These are phyloP conservation scores for Xylaria palmicola DNA, from an alignment of 495 filamentous ascomycete species.

Conservation along the genomic window DNA sequence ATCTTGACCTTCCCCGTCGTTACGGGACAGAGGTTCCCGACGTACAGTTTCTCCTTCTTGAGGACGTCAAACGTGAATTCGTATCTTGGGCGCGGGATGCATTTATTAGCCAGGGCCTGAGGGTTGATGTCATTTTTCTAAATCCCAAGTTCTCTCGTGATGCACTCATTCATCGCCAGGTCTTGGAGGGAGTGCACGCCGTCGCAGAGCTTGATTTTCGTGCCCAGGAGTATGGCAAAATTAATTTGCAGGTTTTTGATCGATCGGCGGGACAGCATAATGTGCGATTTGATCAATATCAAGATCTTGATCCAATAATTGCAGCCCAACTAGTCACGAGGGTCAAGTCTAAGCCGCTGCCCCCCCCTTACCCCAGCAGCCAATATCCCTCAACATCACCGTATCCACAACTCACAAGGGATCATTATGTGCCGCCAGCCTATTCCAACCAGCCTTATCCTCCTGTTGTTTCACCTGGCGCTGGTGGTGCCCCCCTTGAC, in stretches of 20 bases:
- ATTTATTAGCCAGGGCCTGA: conserved; percentile 68
- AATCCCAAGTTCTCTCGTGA: conserved; percentile 74
- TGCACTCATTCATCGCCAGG: conserved; percentile 77
- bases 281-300: conserved; percentile 80
- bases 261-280: conserved; percentile 67
- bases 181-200: conserved; percentile 84
- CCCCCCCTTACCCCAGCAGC: conserved; percentile 15
- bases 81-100: conserved; percentile 75
- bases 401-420: conserved; percentile 21
- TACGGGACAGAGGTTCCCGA: conserved; percentile 80
- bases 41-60: conserved; percentile 80
- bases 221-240: conserved; percentile 66
- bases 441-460: conserved; percentile 16
- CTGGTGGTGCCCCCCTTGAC: conserved; percentile 57
- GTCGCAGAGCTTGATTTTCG: conserved; percentile 70
- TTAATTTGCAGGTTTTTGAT: conserved; percentile 82
- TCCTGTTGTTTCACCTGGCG: conserved; percentile 12
- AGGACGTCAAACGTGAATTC: conserved; percentile 79
- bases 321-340: conserved; percentile 78
- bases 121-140: conserved; percentile 72
- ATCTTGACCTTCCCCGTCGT: conserved; percentile 71
- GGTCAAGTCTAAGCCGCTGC: conserved; percentile 54
- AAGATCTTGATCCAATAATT: conserved; percentile 70
- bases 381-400: conserved; percentile 21
- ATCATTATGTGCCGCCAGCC: not conserved